Evolutionary conservation across 2,329 filamentous ascomycete genomes (phyloP).

Genomic region (Trichoderma sp.): DNA sequence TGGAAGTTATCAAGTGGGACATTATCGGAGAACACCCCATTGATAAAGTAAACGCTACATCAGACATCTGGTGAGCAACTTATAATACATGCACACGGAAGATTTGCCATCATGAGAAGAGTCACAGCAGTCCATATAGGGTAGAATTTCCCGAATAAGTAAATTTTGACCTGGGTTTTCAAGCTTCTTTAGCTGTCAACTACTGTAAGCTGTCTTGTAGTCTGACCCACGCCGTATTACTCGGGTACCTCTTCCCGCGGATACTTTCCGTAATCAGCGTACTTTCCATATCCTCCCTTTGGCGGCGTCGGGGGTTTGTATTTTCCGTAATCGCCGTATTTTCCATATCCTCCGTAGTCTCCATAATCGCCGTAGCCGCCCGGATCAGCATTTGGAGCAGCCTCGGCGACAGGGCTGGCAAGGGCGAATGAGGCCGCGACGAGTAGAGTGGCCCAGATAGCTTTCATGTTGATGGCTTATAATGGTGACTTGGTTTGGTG

Average conservation of each 20-base stretch:
- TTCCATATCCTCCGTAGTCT: constrained; percentile 2
- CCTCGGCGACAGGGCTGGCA: constrained; percentile 27
- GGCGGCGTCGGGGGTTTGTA: constrained; percentile 10
- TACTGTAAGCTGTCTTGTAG: neutral
- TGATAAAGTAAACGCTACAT: neutral
- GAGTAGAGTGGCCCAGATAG: constrained; percentile 28
- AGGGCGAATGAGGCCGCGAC: constrained; percentile 27
- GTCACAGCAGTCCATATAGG: neutral
- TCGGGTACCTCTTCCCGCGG: neutral
- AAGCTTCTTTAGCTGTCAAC: neutral
- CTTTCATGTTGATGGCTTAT: constrained; percentile 30
- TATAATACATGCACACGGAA: neutral
- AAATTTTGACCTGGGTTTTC: neutral
- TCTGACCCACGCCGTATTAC: neutral
- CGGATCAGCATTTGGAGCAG: constrained; percentile 12
- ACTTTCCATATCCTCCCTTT: constrained; percentile 2
- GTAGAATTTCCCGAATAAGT: neutral
- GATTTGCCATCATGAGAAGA: neutral
- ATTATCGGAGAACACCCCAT: neutral
- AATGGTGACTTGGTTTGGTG: neutral
- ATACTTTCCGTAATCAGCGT: constrained; percentile 9
- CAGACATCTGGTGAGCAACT: neutral
- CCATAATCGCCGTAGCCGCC: constrained; percentile 17
- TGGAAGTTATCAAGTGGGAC: neutral
- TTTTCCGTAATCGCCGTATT: constrained; percentile 7